A percentile compares a stretch with the other conserved stretches of the same genome.
phyloP scores from a whole-genome alignment of 2,329 filamentous ascomycete genomes.

The Penicillium sp. region DNA sequence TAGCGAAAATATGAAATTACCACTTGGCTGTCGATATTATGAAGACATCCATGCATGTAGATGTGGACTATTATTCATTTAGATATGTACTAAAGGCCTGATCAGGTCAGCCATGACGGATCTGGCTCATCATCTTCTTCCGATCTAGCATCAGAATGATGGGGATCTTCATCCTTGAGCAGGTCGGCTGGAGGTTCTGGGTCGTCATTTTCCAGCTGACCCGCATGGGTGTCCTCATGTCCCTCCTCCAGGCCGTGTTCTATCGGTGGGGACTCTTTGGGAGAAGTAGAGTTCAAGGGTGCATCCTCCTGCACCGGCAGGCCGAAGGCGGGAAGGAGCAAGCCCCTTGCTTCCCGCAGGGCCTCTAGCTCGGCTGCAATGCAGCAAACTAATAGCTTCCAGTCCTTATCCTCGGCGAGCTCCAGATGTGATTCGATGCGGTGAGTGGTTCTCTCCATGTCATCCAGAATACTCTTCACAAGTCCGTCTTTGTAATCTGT shows the following conservation, averaged over 20 bases:
- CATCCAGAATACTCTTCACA: constrained; percentile 36
- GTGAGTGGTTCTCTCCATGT: constrained; percentile 48
- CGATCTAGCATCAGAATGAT: constrained; percentile 25
- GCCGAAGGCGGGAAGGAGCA: constrained; percentile 37
- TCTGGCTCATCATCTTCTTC: constrained; percentile 46
- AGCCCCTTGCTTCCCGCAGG: constrained; percentile 38
- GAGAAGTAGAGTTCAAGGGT: constrained; percentile 9
- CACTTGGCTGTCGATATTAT: neutral
- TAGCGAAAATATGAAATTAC: neutral
- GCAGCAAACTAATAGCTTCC: constrained; percentile 61
- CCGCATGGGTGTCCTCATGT: constrained; percentile 8
- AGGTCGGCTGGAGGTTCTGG: constrained; percentile 39
- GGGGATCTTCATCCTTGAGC: constrained; percentile 28
- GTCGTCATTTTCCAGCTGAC: constrained; percentile 28
- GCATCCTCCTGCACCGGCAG: constrained; percentile 18
- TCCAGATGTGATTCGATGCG: constrained; percentile 51
- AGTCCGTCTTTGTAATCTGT: constrained; percentile 23
- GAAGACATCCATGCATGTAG: neutral
- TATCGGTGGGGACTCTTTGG: constrained; percentile 7
- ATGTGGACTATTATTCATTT: neutral
- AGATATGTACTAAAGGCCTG: constrained; percentile 14
- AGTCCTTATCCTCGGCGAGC: constrained; percentile 52
- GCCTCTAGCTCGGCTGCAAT: constrained; percentile 63
- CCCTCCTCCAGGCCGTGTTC: constrained; percentile 1
- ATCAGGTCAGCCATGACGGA: constrained; percentile 41